Evolutionary conservation across 2,329 filamentous ascomycete genomes (phyloP), one percentile per base, ranked within the genome.

Genomic region (Talaromyces sp.): DNA sequence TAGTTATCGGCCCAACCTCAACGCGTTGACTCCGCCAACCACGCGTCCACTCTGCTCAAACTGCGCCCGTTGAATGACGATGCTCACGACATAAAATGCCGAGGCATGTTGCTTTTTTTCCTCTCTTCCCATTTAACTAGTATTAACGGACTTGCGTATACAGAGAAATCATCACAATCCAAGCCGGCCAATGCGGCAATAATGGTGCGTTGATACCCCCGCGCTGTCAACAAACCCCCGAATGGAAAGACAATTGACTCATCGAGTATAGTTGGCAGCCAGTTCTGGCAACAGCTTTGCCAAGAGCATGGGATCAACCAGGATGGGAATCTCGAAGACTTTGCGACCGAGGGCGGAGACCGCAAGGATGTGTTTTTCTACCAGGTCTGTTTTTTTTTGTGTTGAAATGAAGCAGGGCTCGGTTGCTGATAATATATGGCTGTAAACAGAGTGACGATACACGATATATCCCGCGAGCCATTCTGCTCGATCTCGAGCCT

Each of bases 281-380:
- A 98, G 74, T 99, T 99, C 80, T 99, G 95, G 95, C 93, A 98
- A 77, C 95, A 98, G 79, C 86, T 98, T 63, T 99, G 95, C 77
- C 89, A 93, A 75, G 95, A 99, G 78, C 95, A 99, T 74, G 95
- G 96, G 64, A 99, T 99, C 80, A 96, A 89, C 71, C 91, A 95
- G 74, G 92, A 98, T 78, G 95, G 95, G 61, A 98, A 98, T 75
- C 84, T 99, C 61, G 93, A 97, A 74, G 93, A 97, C 76, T 97
- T 97, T 80, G 95, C 95, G 72, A 97, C 92, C 55, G 95, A 98
- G 77, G 95, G 95, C 72, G 93, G 93, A 67, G 95, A 99, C 78
- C 89, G 95, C 69, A 99, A 99, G 76, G 95, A 99, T 78, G 95
- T 99, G 63, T 98, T 98, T 80, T 98, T 96, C 84, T 99, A 98